Evolutionary conservation across 2,329 filamentous ascomycete genomes (phyloP).

Genomic region (Bertia moriformis): DNA sequence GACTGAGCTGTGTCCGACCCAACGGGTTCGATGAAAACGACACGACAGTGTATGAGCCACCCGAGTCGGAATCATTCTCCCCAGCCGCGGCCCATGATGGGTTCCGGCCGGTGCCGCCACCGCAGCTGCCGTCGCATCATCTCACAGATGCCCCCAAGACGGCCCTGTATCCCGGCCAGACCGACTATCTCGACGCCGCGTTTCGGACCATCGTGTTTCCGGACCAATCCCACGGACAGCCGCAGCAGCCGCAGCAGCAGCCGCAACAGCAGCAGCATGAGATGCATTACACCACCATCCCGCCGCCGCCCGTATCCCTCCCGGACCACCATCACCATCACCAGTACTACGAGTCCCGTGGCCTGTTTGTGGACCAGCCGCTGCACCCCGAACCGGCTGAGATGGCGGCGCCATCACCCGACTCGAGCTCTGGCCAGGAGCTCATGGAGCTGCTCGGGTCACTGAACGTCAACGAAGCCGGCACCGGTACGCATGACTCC

Average conservation of each 20-base stretch:
- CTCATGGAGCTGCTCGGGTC: constrained; percentile 71
- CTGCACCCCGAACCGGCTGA: no score
- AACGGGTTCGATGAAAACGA: constrained; percentile 42
- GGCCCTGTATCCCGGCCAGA: constrained; percentile 23
- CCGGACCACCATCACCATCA: no score
- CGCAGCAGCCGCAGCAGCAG: no score
- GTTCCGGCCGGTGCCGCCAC: constrained; percentile 15
- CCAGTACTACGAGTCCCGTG: no score
- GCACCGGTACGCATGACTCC: constrained; percentile 62
- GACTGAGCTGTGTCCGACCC: constrained; percentile 83
- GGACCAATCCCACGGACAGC: no score
- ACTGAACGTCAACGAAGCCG: constrained; percentile 73
- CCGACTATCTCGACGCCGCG: constrained; percentile 29
- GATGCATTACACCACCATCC: constrained; percentile 37
- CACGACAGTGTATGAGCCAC: constrained; percentile 13
- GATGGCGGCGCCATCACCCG: constrained; percentile 19
- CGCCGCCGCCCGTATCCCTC: constrained; percentile 26
- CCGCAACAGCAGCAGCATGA: constrained; percentile 27
- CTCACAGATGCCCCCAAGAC: constrained; percentile 19
- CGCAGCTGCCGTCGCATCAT: constrained; percentile 30
- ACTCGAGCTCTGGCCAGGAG: constrained; percentile 49
- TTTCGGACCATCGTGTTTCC: no score
- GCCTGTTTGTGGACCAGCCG: no score
- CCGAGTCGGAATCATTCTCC: background rate
- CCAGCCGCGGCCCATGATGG: background rate